Evolutionary conservation across 2,329 filamentous ascomycete species (phyloP), one percentile per base, ranked within the genome.

Genomic region (Tolypocladium paradoxum): DNA sequence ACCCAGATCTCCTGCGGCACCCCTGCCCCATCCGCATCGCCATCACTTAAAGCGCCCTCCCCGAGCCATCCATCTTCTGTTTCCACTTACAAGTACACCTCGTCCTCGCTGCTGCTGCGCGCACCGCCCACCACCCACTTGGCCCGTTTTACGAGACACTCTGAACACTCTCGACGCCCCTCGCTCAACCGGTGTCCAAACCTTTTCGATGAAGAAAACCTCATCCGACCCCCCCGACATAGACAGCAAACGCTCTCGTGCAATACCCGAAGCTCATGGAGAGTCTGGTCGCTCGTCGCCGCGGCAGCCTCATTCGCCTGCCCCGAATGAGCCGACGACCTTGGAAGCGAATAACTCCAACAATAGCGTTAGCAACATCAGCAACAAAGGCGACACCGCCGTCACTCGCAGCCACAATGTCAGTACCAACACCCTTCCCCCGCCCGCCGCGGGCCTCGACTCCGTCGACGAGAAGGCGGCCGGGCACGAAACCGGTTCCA

Each of bases 151-250:
- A 12, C 43, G 27, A n/a, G 43, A 31, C 11, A 18, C 14, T 2
- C 8, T n/a, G 7, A 29, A 45, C 34, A 22, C 22, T 20, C 20
- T 33, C 40, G 3, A 35, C 22, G n/a, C 4, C 22, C 18, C 27
- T 43, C n/a, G 43, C 29, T 37, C 43, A 29, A n/a, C 11, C 46
- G 20, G 34, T 47, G 36, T 20, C 33, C 16, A 9, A 16, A 62
- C 67, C 72, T 70, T 63, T 74, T 82, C 79, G 79, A 83, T 83
- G 80, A 83, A 80, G 77, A 71, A 81, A 76, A 70, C 71, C 71
- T 79, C 73, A 60, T 68, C 76, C 70, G 73, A 77, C 59, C 68
- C 73, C 65, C 73, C 76, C 68, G 72, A 74, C 68, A 73, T 73
- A 79, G 74, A 79, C 75, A 74, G 73, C 73, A 73, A 75, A 72